Evolutionary conservation across 2,329 filamentous ascomycete species (phyloP).

Genomic region (Fusarium keratoplasticum): DNA sequence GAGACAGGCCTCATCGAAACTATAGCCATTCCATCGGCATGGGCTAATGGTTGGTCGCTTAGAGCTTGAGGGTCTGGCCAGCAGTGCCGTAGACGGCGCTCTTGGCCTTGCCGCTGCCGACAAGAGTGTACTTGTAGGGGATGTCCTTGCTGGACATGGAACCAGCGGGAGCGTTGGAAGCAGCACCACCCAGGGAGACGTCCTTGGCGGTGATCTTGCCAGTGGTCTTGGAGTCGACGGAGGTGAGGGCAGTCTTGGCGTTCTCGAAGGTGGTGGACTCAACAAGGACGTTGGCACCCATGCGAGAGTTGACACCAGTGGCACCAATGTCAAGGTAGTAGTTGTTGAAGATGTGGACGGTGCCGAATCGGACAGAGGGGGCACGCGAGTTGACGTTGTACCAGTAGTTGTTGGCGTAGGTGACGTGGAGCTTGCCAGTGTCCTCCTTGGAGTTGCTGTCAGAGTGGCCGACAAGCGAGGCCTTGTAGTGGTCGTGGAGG

Average conservation of each 20-base stretch:
- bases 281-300: conserved; percentile 68
- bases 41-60: conserved; percentile 22
- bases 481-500: conserved; percentile 63
- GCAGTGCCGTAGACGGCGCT: conserved; percentile 53
- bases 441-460: conserved; percentile 69
- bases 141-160: conserved; percentile 66
- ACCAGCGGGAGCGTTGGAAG: conserved; percentile 57
- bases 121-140: conserved; percentile 58
- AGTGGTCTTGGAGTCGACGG: conserved; percentile 54
- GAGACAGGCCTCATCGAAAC: not conserved
- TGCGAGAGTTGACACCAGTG: conserved; percentile 66
- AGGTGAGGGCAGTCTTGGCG: conserved; percentile 52
- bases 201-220: conserved; percentile 57
- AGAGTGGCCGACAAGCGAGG: conserved; percentile 69
- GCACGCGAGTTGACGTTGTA: conserved; percentile 72
- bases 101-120: conserved; percentile 62
- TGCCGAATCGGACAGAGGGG: conserved; percentile 75
- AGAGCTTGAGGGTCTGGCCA: conserved; percentile 53
- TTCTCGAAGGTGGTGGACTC: conserved; percentile 65
- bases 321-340: conserved; percentile 55
- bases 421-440: conserved; percentile 70
- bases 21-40: not conserved
- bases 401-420: conserved; percentile 76
- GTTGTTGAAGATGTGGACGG: conserved; percentile 70
- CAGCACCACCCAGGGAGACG: conserved; percentile 55